phyloP scores from a whole-genome alignment of 2,329 filamentous ascomycete genomes.

The Corniculantispora saksenae region DNA sequence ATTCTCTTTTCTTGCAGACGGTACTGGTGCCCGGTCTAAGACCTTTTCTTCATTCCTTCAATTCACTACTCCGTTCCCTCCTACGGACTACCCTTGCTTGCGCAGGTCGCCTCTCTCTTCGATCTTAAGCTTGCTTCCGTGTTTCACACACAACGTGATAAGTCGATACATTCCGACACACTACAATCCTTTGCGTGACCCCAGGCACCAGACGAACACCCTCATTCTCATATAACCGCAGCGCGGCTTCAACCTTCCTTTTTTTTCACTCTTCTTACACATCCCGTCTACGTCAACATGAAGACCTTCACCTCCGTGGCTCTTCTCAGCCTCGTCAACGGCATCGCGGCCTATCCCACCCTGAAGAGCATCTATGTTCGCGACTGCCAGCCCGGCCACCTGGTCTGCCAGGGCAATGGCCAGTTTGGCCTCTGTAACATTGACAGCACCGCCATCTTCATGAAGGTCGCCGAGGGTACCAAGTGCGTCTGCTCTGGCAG shows the following conservation, averaged over 20 bases:
- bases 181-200: conserved; percentile 2
- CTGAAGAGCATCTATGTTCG: background rate
- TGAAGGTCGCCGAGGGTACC: conserved; percentile 16
- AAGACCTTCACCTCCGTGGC: conserved; percentile 11
- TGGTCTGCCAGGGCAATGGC: conserved; percentile 16
- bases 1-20: conserved; percentile 13
- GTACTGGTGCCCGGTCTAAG: conserved; percentile 14
- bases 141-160: conserved; percentile 11
- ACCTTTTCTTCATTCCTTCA: conserved; percentile 9
- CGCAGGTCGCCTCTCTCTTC: conserved; percentile 18
- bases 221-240: conserved; percentile 2
- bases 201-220: conserved; percentile 4
- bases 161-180: background rate
- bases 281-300: background rate
- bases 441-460: conserved; percentile 10
- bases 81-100: conserved; percentile 9
- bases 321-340: conserved; percentile 17
- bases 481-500: conserved; percentile 19
- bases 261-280: background rate
- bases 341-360: conserved; percentile 6
- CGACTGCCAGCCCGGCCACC: background rate
- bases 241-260: background rate
- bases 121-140: conserved; percentile 1
- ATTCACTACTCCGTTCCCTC: conserved; percentile 2
- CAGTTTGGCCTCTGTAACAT: conserved; percentile 17